A percentile compares a stretch with the other conserved stretches of the same genome.
Conservation (phyloP, 2,329 filamentous ascomycete species). For the Acrocalymma vagum region DNA sequence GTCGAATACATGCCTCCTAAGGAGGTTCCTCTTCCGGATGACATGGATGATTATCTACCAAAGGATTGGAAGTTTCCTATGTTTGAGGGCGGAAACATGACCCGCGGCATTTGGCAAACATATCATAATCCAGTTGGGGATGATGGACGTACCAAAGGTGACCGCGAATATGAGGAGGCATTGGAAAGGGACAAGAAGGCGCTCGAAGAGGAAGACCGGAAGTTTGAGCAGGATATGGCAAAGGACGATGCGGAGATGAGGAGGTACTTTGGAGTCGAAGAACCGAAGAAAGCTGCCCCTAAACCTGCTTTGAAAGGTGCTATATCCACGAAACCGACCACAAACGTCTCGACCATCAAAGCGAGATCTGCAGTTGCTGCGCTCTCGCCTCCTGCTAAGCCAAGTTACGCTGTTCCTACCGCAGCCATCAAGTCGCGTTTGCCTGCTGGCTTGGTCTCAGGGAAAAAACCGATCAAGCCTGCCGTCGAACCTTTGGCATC, state of each 20-base stretch:
- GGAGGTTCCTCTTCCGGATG: constrained; percentile 68
- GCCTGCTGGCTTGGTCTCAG: constrained; percentile 41
- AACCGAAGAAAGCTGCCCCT: constrained; percentile 35
- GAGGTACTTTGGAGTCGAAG: constrained; percentile 36
- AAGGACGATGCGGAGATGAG: constrained; percentile 58
- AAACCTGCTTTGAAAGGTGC: constrained; percentile 13
- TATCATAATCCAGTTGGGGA: constrained; percentile 69
- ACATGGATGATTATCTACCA: constrained; percentile 69
- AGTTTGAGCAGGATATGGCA: constrained; percentile 69
- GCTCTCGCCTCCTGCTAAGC: constrained; percentile 44
- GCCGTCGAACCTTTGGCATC: constrained; percentile 58
- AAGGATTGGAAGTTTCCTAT: constrained; percentile 63
- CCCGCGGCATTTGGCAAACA: constrained; percentile 59
- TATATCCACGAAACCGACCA: constrained; percentile 24
- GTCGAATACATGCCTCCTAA: constrained; percentile 90
- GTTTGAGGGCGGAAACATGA: constrained; percentile 63
- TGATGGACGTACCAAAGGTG: constrained; percentile 69
- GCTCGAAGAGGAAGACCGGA: constrained; percentile 73
- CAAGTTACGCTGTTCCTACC: constrained; percentile 50
- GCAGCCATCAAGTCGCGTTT: constrained; percentile 50
- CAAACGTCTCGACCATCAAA: constrained; percentile 60
- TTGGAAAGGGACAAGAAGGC: constrained; percentile 56
- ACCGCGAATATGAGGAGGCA: constrained; percentile 63
- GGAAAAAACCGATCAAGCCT: constrained; percentile 50
- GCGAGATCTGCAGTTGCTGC: constrained; percentile 60